Evolutionary conservation across 106 monocot genomes (phyloP), one percentile per base, ranked within the genome.

Genomic region (Phalaenopsis equestris): DNA sequence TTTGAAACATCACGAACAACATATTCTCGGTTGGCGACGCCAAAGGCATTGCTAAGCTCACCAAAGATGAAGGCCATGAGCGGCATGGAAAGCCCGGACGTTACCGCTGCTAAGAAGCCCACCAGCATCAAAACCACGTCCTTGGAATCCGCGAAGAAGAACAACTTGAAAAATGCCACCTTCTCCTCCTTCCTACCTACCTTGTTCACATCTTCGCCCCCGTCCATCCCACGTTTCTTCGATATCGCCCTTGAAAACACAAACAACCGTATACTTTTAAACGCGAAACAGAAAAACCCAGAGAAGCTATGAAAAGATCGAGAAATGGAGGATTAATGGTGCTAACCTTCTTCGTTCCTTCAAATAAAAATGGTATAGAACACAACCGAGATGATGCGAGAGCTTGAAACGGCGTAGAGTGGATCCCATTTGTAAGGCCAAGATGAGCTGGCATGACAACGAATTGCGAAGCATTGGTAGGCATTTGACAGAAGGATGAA

Each of bases 21-120:
- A n/a, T 73, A 64, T 36, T 49, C 52, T 12, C 42, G 24, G 46
- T 75, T 23, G 77, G 78, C 21, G 30, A 64, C 49, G 39, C 86
- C 88, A 57, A 92, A 92, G 21, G 88, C 84, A 48, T 92, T 80
- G 77, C 88, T 77, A 47, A 86, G 79, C 70, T 88, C 30, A 23
- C 92, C 92, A 70, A 90, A 92, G 68, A 92, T 79, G 75, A 90
- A 49, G 24, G 87, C 84, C 91, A 92, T 89, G 43, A 92, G 45
- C 72, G 91, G 89, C 87, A 88, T 79, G 46, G 88, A 41, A 3
- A 92, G 46, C 21, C 92, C 92, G 41, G 86, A 89, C 6, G 30
- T 81, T 19, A 83, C 17, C 18, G 90, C 87, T 41, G 82, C 78
- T 2, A 81, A 18, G 21, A 79, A 43, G 23, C 92, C 92, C 18